Conservation (phyloP, 805 yeast genomes). For the Ogataea henricii region DNA sequence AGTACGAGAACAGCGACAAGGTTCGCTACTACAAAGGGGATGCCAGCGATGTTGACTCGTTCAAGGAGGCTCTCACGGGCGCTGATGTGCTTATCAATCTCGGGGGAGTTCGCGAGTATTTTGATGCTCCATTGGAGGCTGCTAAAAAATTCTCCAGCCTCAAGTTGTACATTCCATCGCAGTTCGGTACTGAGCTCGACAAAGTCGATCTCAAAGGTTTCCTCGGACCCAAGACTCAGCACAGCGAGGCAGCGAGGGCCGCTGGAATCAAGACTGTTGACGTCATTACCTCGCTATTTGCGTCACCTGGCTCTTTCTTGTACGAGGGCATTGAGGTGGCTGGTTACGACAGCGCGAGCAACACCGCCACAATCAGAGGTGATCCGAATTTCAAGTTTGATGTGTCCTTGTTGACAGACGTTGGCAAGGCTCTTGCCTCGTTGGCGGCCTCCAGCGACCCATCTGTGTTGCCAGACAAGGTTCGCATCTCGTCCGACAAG, state of each 20-base stretch:
- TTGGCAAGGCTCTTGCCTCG: constrained; percentile 46
- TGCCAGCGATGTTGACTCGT: constrained; percentile 29
- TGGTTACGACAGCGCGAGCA: constrained; percentile 40
- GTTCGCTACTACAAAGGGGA: constrained; percentile 43
- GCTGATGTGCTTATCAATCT: constrained; percentile 55
- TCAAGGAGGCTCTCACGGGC: constrained; percentile 44
- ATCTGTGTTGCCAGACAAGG: constrained; percentile 42
- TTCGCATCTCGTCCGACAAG: constrained; percentile 46
- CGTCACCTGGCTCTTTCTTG: constrained; percentile 36
- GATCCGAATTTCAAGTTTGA: constrained; percentile 40
- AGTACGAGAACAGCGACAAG: constrained; percentile 33
- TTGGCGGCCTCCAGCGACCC: constrained; percentile 40
- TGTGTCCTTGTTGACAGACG: constrained; percentile 41
- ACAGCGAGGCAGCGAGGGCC: constrained; percentile 41
- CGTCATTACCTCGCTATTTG: constrained; percentile 43
- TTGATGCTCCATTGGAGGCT: constrained; percentile 41
- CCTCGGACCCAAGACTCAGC: constrained; percentile 34
- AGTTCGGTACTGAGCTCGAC: constrained; percentile 53
- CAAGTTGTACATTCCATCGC: constrained; percentile 59
- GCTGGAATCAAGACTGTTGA: constrained; percentile 51
- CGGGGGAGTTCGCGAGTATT: constrained; percentile 30
- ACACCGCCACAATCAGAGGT: constrained; percentile 42
- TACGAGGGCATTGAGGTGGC: constrained; percentile 38
- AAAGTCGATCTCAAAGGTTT: constrained; percentile 24
- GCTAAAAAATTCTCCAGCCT: constrained; percentile 40